Percentiles rank a stretch among this genome's conserved stretches.
These are phyloP conservation scores for Crotalaria pallida DNA, from an alignment of 306 rosid genomes.

Conservation along the genomic window DNA sequence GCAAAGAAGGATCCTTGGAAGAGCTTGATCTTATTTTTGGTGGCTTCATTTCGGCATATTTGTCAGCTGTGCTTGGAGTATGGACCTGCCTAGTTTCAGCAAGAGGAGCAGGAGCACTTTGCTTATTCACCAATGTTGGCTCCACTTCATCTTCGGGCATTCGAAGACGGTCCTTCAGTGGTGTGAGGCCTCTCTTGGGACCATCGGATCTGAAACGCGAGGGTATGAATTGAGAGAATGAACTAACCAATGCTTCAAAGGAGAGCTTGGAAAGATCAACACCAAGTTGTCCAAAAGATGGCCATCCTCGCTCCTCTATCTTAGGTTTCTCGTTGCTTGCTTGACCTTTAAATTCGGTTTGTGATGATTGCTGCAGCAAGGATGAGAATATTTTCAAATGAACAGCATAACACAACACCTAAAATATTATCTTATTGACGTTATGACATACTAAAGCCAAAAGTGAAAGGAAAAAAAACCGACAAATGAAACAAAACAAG, in stretches of 20 bases:
- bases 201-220: conserved; percentile 40
- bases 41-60: conserved; percentile 63
- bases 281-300: conserved; percentile 77
- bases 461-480: neutral
- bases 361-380: conserved; percentile 31
- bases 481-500: neutral
- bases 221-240: conserved; percentile 50
- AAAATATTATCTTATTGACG: neutral
- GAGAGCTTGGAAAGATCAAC: conserved; percentile 70
- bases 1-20: conserved; percentile 66
- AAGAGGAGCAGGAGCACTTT: conserved; percentile 40
- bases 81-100: conserved; percentile 53
- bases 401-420: neutral
- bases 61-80: conserved; percentile 44
- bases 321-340: conserved; percentile 41
- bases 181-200: conserved; percentile 51
- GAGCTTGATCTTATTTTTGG: conserved; percentile 70
- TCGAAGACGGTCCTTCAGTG: conserved; percentile 64
- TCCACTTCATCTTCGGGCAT: conserved; percentile 70
- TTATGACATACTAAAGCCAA: neutral
- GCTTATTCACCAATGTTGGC: conserved; percentile 42
- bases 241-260: conserved; percentile 43
- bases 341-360: conserved; percentile 42
- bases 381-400: neutral
- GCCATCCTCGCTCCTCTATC: conserved; percentile 89